These are phyloP conservation scores for Coemansia sp. DNA, from an alignment of 192 early-diverging fungal species.

Conservation along the genomic window DNA sequence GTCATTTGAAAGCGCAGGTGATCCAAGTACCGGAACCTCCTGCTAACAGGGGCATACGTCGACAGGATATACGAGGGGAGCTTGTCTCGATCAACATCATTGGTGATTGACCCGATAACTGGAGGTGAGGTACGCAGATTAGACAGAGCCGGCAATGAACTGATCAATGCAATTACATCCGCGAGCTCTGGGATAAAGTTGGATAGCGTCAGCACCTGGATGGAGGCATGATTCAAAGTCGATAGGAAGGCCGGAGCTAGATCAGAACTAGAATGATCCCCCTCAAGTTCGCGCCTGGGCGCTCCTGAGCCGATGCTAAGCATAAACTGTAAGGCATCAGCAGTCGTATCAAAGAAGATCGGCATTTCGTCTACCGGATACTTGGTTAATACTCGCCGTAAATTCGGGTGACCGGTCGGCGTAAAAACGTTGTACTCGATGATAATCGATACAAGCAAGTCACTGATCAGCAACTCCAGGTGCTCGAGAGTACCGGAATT, in stretches of 20 bases:
- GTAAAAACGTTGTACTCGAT: not conserved
- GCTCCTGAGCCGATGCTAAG: not conserved
- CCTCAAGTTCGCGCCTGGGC: not conserved
- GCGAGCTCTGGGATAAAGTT: not conserved
- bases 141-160: not conserved
- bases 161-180: not conserved
- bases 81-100: not conserved
- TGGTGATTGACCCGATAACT: not conserved
- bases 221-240: not conserved
- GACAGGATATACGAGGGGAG: not conserved
- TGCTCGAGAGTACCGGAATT: not conserved
- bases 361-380: not conserved
- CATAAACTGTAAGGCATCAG: not conserved
- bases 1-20: no score
- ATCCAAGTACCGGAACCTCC: not conserved
- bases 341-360: not conserved
- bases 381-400: not conserved
- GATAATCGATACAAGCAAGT: not conserved
- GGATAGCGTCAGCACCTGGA: not conserved
- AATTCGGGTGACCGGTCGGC: not conserved
- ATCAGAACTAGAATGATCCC: not conserved
- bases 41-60: not conserved
- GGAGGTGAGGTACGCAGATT: not conserved
- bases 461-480: not conserved
- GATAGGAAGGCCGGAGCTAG: not conserved